Evolutionary conservation across 257 asterid species (phyloP), one percentile per base, ranked within the genome.

Genomic region (Solanum tacnaense): DNA sequence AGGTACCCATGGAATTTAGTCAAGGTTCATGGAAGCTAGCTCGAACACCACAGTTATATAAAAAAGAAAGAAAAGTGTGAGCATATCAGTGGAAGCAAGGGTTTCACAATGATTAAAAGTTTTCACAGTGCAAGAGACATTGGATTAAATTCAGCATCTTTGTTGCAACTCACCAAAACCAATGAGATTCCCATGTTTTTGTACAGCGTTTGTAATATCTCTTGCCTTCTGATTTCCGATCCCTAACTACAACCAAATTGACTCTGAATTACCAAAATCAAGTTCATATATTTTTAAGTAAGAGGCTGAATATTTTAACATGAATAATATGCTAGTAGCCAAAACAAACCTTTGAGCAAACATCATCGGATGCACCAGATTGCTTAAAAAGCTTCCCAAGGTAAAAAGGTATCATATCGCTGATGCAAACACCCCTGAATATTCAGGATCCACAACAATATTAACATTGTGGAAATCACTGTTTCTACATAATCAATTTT

Each of bases 331-430:
- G 81, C 56, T 46, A 25, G 85, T 60, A 49, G 76, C 71, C 58
- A 35, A 34, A 87, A 84, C 95, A 92, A 86, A 96, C 99, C 99
- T 94, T 94, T 18, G 96, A 91, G 91, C 85, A 90, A 88, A 96
- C 88, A 90, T 96, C 96, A 84, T 90, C 90, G 46, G 98, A 92
- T 71, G 95, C 95, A 67, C 93, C 94, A 86, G 99, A 93, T 87
- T 90, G 89, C 87, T 93, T 92, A 92, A 96, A 93, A 83, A 94
- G 72, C 86, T 92, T 96, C 84, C 99, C 99, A 29, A 96, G 86
- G 90, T 95, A 95, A 92, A 96, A 95, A 84, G 99, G 99, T 91
- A 96, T 90, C 99, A 96, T 94, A 89, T 96, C 99, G 87, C 99
- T 96, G 87, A 96, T 91, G 89, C 98, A 94, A 87, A 96, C 98